Evolutionary conservation across 768 basidiomycete species (phyloP), one percentile per base, ranked within the genome.

Genomic region (Boletus insuetus): DNA sequence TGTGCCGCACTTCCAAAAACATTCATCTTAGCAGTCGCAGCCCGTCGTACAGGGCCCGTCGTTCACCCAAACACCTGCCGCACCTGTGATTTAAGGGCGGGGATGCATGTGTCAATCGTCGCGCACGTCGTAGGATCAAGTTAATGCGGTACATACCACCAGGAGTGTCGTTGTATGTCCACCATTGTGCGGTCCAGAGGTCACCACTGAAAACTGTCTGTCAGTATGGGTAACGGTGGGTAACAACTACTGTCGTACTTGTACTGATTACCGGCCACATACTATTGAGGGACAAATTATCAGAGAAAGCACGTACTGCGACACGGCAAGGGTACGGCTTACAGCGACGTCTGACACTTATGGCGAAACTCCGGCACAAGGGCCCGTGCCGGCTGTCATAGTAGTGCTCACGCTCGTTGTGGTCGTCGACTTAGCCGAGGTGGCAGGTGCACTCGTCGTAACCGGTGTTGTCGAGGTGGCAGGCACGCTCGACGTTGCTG

Each of bases 141-240:
- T 34, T 12, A 4, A 17, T 24, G 4, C 17, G 17, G 8, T 17
- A 64, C 65, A 14, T 50, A 70, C 74, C 72, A 3, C 69, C 67
- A 9, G 70, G 73, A 34, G 63, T 20, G 66, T 80, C 77, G 22
- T 65, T 62, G 41, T 78, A 66, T 10, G 69, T 72, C 81, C 82
- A 82, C 74, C 74, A 79, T 49, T 73, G 64, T 5, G 80, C 79
- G 1, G 70, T 75, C 81, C 81, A 83, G 11, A 81, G 68, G 55
- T 80, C 65, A 11, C 79, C 77, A 50, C 81, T 81, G 45, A 51
- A 51, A 35, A 17, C 12, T 0, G 16, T 0, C 3, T 34, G 45
- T 62, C 19, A 35, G 34, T 35, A 32, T 38, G 37, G 4, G 26
- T 1, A 24, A 37, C 32, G 3, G 19, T 11, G 19, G 0, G 2